Conservation (phyloP, 139 green algal species). For the Tetradesmus obliquus region DNA sequence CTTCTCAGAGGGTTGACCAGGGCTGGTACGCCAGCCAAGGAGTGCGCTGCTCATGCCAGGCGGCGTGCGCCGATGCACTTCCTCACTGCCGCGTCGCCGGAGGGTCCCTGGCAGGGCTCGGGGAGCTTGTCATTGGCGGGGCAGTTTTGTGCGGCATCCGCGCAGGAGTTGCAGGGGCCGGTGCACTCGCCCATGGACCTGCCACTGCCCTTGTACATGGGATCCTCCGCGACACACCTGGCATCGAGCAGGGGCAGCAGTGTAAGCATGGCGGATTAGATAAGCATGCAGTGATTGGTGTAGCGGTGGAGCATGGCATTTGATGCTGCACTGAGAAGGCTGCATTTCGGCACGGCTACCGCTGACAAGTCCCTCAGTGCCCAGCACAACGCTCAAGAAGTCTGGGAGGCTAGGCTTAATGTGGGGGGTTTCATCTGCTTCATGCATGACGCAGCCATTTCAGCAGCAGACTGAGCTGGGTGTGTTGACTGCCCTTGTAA, state of each 20-base stretch:
- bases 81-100: background rate
- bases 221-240: background rate
- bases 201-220: background rate
- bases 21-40: background rate
- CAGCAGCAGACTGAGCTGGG: too few relatives aligned
- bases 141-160: background rate
- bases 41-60: background rate
- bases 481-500: too few relatives aligned
- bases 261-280: background rate
- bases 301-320: too few relatives aligned
- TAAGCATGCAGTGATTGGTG: too few relatives aligned
- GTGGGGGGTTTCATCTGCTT: too few relatives aligned
- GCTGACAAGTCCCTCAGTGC: too few relatives aligned
- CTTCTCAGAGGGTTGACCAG: too few relatives aligned
- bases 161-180: background rate
- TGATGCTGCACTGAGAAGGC: too few relatives aligned
- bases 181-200: background rate
- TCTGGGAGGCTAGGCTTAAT: too few relatives aligned
- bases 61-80: background rate
- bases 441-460: too few relatives aligned
- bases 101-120: background rate
- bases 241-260: background rate
- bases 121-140: background rate
- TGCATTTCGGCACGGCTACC: too few relatives aligned
- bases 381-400: too few relatives aligned